Evolutionary conservation across 805 yeast species (phyloP).

Genomic region (Metschnikowia dekortorum): DNA sequence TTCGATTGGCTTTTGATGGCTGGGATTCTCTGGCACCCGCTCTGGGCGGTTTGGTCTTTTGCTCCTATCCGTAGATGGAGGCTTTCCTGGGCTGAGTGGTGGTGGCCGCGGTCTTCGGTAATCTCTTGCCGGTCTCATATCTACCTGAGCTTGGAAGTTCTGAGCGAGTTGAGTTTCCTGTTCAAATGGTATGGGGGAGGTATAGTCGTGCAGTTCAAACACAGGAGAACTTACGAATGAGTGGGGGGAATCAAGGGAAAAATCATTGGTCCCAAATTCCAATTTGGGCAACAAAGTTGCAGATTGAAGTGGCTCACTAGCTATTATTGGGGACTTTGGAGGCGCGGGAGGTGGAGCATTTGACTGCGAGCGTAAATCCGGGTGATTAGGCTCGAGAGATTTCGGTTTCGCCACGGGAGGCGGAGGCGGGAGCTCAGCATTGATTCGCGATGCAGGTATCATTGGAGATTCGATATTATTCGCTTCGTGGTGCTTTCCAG

Average conservation of each 20-base stretch:
- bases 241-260: conserved; percentile 1
- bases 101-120: conserved; percentile 15
- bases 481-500: not conserved
- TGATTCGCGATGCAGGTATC: conserved; percentile 16
- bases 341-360: not conserved
- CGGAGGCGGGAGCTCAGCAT: conserved; percentile 15
- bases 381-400: not conserved
- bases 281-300: not conserved
- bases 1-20: not conserved
- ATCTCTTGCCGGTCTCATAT: not conserved
- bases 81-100: conserved; percentile 1
- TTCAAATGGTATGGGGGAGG: not conserved
- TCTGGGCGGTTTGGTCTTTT: not conserved
- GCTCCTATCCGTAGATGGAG: not conserved
- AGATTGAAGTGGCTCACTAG: not conserved
- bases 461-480: not conserved
- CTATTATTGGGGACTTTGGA: not conserved
- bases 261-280: not conserved
- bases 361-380: not conserved
- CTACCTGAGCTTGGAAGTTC: conserved; percentile 3
- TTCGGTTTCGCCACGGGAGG: conserved; percentile 17
- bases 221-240: not conserved
- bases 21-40: not conserved
- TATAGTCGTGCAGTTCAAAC: not conserved
- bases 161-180: conserved; percentile 4